Percentiles rank a stretch among this genome's conserved stretches.
phyloP scores from a whole-genome alignment of 2,329 filamentous ascomycete genomes.

The Colletotrichum orbiculare region DNA sequence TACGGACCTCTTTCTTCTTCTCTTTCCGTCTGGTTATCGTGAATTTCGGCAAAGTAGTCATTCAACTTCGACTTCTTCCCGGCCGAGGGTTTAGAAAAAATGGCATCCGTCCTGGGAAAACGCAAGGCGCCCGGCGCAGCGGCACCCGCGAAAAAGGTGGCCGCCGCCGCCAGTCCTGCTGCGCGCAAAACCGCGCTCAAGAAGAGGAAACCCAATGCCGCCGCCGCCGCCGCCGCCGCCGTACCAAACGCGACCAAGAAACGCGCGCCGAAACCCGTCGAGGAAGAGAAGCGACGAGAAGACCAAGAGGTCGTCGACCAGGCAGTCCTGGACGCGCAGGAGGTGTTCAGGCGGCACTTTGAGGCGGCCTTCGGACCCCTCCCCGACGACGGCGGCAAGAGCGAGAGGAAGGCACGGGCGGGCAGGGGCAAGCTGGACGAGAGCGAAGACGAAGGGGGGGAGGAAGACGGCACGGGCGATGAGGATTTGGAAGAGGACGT shows the following conservation, averaged over 20 bases:
- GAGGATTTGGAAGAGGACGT: slow-evolving; percentile 42
- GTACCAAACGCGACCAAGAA: background rate
- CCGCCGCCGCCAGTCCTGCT: background rate
- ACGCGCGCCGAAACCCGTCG: background rate
- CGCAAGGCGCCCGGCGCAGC: slow-evolving; percentile 34
- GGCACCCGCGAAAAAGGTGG: slow-evolving; percentile 7
- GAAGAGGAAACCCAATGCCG: background rate
- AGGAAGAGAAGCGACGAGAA: background rate
- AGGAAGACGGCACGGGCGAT: slow-evolving; percentile 41
- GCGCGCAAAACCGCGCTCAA: background rate
- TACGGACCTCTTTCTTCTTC: background rate
- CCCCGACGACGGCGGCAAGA: slow-evolving; percentile 44
- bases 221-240: background rate
- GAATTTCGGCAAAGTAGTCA: too few species aligned
- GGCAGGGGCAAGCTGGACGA: slow-evolving; percentile 25
- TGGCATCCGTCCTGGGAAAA: slow-evolving; percentile 37
- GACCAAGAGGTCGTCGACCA: slow-evolving; percentile 53
- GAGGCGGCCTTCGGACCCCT: slow-evolving; percentile 88
- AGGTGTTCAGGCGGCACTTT: slow-evolving; percentile 85
- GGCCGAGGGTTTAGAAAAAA: background rate
- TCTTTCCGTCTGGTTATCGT: background rate
- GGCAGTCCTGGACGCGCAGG: slow-evolving; percentile 61
- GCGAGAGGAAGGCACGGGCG: slow-evolving; percentile 26
- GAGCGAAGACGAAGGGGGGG: slow-evolving; percentile 39
- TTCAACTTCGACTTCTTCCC: too few species aligned